Percentiles rank a stretch among this genome's conserved stretches.
These are phyloP conservation scores for Oryza brachyantha DNA, from an alignment of 176 grass and related monocot species.

Conservation along the genomic window DNA sequence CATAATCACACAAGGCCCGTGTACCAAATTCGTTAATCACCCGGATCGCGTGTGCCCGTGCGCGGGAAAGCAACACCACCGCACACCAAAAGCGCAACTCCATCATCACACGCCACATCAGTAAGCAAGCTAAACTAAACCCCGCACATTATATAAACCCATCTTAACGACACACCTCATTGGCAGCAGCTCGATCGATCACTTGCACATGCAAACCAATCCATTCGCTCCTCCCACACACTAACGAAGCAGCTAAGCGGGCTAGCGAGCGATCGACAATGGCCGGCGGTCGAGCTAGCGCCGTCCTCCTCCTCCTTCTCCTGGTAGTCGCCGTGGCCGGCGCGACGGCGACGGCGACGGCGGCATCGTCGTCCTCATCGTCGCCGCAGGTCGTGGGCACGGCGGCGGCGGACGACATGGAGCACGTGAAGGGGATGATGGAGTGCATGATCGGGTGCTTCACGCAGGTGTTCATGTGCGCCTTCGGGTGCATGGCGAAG, in stretches of 20 bases:
- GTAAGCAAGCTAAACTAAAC: background rate
- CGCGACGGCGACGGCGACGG: no score
- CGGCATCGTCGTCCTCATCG: background rate
- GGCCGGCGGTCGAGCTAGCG: background rate
- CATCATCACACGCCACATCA: background rate
- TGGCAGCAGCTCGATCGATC: no score
- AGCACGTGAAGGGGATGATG: constrained; percentile 22
- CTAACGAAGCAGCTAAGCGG: no score
- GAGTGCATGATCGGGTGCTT: constrained; percentile 36
- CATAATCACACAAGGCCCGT: background rate
- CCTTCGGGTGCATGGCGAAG: constrained; percentile 46
- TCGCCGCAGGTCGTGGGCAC: background rate
- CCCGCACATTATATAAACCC: constrained; percentile 23
- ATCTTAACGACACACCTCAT: background rate
- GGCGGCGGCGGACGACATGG: background rate
- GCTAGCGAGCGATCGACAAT: no score
- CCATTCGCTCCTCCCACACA: no score
- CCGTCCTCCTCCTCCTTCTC: constrained; percentile 6
- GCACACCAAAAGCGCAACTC: constrained; percentile 35
- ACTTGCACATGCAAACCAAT: no score
- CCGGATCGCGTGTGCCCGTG: constrained; percentile 27
- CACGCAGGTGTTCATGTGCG: constrained; percentile 37
- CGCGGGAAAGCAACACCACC: constrained; percentile 17
- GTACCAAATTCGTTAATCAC: background rate
- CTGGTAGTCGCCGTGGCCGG: constrained; percentile 2